Base-by-base conservation (phyloP, 2,329 filamentous ascomycete species). In the Exophiala sp. region DNA sequence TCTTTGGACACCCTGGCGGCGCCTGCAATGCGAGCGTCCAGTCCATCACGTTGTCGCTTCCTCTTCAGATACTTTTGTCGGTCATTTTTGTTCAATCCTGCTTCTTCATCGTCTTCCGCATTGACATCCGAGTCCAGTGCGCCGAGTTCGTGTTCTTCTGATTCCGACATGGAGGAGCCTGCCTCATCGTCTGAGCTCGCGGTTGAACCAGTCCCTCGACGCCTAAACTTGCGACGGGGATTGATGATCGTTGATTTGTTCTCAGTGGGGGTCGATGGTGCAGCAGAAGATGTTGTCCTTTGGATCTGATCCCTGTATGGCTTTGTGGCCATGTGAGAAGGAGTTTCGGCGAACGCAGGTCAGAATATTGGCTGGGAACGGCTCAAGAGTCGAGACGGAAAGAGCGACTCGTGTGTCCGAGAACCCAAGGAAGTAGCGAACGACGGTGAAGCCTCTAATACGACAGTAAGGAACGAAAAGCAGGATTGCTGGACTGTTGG, bases 41-140 rank as follows among this genome's bases (percentile, higher is more conserved):
- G 71, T 59, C 80, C 75, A 10, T 83, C 86, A 65, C 88, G 87
- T 66, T 83, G 79, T 70, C 80, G 78, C 71, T 83, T 83, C 72
- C 83, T 82, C 64, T 79, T 79, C 66, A 83, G 82, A 64, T 85
- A 84, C 67, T 85, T 83, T 61, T 81, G 79, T 68, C 83, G 82
- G 65, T 92, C 88, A 65, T 84, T 81, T 57, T 81, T 79, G 35
- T 89, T 95, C 62, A 96, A 76, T 1, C 91, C 91, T 2, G 88
- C 89, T 77, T 96, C 91, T 73, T 95, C 91, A 67, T 96, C 91
- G 63, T 92, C 88, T 43, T 87, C 88, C 61, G 89, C 85, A 61
- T 89, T 87, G 60, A 90, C 86, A 62, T 89, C 87, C 24, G 84
- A 85, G 50, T 83, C 79, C 61, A 83, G 72, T 59, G 78, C 72